Base-by-base conservation (phyloP, 2,329 filamentous ascomycete genomes). In the Thielaviopsis euricoi region DNA sequence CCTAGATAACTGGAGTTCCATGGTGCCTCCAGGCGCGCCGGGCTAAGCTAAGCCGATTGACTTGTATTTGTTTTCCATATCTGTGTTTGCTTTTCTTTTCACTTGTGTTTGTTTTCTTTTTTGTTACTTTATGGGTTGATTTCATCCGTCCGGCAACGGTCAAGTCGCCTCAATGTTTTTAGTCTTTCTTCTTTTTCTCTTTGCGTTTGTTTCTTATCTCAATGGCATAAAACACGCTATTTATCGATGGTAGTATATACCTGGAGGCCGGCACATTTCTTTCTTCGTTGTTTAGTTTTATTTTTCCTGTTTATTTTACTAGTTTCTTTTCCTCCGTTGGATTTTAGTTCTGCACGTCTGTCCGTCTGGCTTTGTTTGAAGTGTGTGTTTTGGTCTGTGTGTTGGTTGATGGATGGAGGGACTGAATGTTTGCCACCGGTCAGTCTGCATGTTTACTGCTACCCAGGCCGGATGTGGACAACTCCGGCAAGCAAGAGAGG, bases 1-100 rank as follows among this genome's bases (percentile, higher is more conserved):
- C 33, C 50, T 58, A 21, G 59, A 60, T 22, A 60, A 55, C 49
- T 60, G 59, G 59, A 60, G 59, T 46, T 60, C 59, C 3, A 58
- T 60, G 59, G 55, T 60, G 23, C 59, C 58, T 23, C 58, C 58
- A 13, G 58, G 58, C 5, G 58, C 55, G 51, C 55, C 61, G 40
- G 60, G 55, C 37, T 60, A 40, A 48, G 55, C 37, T 60, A 40
- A 48, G 43, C 25, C 23, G 50, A 40, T 50, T 50, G 21, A 13
- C 26, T 53, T 23, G 25, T 50, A 10, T 52, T 13, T 52, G 23
- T 9, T 15, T 52, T 25, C 49, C 25, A 17, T 52, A 13, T 52
- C 25, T 51, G 21, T 21, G 6, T 10, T 9, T 21, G 10, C 15
- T 26, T 46, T 43, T 3, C 15, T 25, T 26, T 33, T 33, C 29